Conservation (phyloP, 2,329 filamentous ascomycete species). For the Corinectria fuckeliana region DNA sequence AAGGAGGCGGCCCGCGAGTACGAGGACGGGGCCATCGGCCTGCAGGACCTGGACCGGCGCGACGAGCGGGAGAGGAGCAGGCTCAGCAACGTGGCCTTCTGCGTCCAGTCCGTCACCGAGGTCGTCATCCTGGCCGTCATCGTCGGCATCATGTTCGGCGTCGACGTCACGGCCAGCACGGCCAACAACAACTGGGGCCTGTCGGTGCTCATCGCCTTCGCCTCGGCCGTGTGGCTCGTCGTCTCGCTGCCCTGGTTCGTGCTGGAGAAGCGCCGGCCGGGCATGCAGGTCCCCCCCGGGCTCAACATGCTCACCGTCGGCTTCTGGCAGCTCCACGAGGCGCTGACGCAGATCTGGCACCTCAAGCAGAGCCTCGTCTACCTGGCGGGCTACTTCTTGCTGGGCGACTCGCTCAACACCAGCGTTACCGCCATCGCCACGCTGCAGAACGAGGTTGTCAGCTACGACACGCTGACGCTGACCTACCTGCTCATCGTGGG, state of each 20-base stretch:
- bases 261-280: conserved; percentile 68
- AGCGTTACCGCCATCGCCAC: conserved; percentile 72
- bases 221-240: conserved; percentile 67
- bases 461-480: conserved; percentile 68
- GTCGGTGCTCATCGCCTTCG: conserved; percentile 69
- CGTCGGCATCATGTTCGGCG: conserved; percentile 67
- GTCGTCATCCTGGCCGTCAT: conserved; percentile 69
- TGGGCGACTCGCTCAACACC: conserved; percentile 74
- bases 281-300: conserved; percentile 49
- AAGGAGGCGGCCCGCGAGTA: conserved; percentile 42
- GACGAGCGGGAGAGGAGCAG: conserved; percentile 70
- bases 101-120: conserved; percentile 67
- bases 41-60: conserved; percentile 64
- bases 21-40: conserved; percentile 55
- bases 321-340: conserved; percentile 66
- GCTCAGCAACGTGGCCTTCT: conserved; percentile 69
- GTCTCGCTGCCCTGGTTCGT: conserved; percentile 72
- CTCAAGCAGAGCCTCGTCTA: conserved; percentile 71
- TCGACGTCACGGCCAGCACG: conserved; percentile 64
- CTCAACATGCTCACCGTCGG: conserved; percentile 63
- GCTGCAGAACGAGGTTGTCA: conserved; percentile 68
- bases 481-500: conserved; percentile 73
- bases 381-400: conserved; percentile 70
- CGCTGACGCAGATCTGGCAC: conserved; percentile 65
- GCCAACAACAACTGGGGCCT: conserved; percentile 72